Percentiles rank a stretch among this genome's conserved stretches.
These are phyloP conservation scores for Kuraishia piskuri DNA, from an alignment of 805 yeast genomes.

Conservation along the genomic window DNA sequence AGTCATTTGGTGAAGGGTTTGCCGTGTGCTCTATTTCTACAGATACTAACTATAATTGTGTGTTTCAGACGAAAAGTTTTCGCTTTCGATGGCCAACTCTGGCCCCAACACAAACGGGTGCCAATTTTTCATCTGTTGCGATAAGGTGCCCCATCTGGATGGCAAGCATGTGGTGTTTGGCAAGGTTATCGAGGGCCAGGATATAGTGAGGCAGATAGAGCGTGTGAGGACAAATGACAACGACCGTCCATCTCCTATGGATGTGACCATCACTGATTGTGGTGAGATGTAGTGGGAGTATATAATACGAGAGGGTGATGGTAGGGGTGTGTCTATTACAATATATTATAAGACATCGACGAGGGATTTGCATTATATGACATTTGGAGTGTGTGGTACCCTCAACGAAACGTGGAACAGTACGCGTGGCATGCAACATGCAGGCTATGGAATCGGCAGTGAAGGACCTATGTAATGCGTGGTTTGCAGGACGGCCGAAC, in stretches of 20 bases:
- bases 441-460: no score
- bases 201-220: conserved; percentile 17
- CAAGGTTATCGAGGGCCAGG: conserved; percentile 33
- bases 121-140: conserved; percentile 33
- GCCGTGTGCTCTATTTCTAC: neutral
- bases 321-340: neutral
- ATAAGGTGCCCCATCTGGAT: conserved; percentile 28
- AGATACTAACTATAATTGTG: conserved; percentile 1
- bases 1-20: conserved; percentile 6
- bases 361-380: no score
- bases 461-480: no score
- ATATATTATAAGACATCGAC: no score
- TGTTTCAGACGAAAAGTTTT: conserved; percentile 16
- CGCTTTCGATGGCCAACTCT: conserved; percentile 30
- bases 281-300: conserved; percentile 26
- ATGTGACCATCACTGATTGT: conserved; percentile 21
- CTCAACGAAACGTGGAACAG: no score
- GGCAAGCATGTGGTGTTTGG: conserved; percentile 45
- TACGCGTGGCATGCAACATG: no score
- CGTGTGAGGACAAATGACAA: conserved; percentile 19
- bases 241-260: conserved; percentile 18
- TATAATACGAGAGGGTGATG: neutral
- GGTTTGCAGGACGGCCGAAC: no score
- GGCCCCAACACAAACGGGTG: conserved; percentile 39
- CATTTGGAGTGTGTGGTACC: no score